phyloP scores from a whole-genome alignment of 116 monocot genomes.

The Zostera marina region DNA sequence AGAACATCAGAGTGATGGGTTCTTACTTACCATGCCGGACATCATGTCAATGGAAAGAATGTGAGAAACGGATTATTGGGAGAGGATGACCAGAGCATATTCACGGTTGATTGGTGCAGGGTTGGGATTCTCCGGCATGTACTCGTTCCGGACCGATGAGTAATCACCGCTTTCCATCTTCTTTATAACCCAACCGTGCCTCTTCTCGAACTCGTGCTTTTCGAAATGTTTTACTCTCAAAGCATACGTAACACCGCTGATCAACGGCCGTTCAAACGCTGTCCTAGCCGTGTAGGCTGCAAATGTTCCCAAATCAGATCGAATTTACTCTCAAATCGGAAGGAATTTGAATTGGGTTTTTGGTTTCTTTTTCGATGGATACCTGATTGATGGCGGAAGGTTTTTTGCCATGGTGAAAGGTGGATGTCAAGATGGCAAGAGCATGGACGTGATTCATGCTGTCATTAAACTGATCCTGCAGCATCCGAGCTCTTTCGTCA shows the following conservation, averaged over 20 bases:
- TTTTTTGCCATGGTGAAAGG: conserved; percentile 79
- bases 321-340: neutral
- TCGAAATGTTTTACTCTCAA: conserved; percentile 48
- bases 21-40: conserved; percentile 59
- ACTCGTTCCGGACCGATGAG: conserved; percentile 59
- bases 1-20: too few species aligned
- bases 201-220: conserved; percentile 61
- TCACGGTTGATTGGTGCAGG: conserved; percentile 64
- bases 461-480: conserved; percentile 93
- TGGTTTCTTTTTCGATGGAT: neutral
- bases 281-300: conserved; percentile 81
- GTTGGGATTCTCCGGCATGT: conserved; percentile 59
- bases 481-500: conserved; percentile 90
- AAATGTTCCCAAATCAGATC: conserved; percentile 25
- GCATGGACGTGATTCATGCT: conserved; percentile 98
- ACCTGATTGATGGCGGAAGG: conserved; percentile 94
- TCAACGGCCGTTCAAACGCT: conserved; percentile 82
- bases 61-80: conserved; percentile 78
- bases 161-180: conserved; percentile 79
- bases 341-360: too few species aligned
- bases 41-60: conserved; percentile 86
- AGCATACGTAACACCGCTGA: conserved; percentile 80
- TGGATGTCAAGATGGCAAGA: conserved; percentile 67
- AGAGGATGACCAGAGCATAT: conserved; percentile 91
- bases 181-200: conserved; percentile 70